Percentiles rank a stretch among this genome's conserved stretches.
phyloP scores from a whole-genome alignment of 306 rosid genomes.

The Vigna hirtella region DNA sequence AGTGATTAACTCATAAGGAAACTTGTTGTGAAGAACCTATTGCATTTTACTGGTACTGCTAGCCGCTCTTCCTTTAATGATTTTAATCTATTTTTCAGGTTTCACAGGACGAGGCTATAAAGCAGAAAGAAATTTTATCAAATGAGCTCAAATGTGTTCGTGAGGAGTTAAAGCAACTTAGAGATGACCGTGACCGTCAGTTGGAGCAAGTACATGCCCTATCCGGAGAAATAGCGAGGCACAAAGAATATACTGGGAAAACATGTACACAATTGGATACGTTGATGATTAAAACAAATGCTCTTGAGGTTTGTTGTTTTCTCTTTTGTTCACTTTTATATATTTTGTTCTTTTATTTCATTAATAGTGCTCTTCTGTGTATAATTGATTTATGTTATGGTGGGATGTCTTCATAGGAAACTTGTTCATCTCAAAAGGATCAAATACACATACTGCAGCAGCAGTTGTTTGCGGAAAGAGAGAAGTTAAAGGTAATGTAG shows the following conservation, averaged over 20 bases:
- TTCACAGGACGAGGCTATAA: conserved; percentile 66
- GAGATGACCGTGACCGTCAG: conserved; percentile 84
- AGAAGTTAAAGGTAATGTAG: conserved; percentile 68
- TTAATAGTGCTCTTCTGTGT: not conserved
- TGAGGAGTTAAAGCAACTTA: conserved; percentile 75
- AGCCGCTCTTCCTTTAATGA: conserved; percentile 1
- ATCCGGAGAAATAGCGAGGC: conserved; percentile 61
- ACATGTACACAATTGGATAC: conserved; percentile 66
- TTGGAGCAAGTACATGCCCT: conserved; percentile 58
- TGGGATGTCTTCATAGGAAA: conserved; percentile 57
- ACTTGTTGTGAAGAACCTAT: not conserved
- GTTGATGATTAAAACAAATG: conserved; percentile 62
- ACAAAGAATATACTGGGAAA: conserved; percentile 54
- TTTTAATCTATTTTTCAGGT: conserved; percentile 50
- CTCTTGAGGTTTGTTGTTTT: conserved; percentile 66
- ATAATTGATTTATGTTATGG: conserved; percentile 22
- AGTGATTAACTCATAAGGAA: not conserved
- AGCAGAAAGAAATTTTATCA: conserved; percentile 60
- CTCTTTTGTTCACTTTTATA: not conserved
- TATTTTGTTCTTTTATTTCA: not conserved
- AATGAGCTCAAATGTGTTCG: conserved; percentile 72
- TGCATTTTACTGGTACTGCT: conserved; percentile 2
- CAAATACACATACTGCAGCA: conserved; percentile 60
- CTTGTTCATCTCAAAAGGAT: conserved; percentile 80
- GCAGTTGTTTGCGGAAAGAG: conserved; percentile 65